phyloP scores from a whole-genome alignment of 441 rosid genomes.

The Croton laevigatus region DNA sequence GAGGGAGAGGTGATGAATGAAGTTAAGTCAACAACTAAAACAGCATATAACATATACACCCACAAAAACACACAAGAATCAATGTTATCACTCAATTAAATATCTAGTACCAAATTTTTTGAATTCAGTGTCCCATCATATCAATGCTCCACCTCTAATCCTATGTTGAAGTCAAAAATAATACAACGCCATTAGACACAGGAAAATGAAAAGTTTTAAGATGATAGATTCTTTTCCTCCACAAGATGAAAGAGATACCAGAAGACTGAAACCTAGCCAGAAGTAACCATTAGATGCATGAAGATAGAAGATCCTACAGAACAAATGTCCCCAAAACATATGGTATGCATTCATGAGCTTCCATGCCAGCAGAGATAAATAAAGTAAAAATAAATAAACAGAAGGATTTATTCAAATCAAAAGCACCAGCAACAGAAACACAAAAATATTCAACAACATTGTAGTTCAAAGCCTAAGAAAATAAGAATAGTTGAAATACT shows the following conservation, averaged over 20 bases:
- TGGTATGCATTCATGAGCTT: too few relatives aligned
- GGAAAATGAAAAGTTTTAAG: background rate
- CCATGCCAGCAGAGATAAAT: background rate
- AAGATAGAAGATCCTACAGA: background rate
- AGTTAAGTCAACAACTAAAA: background rate
- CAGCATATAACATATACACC: too few relatives aligned
- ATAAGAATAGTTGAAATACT: background rate
- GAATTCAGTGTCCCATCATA: background rate
- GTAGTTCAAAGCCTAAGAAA: background rate
- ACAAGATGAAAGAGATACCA: background rate
- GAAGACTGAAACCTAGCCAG: background rate
- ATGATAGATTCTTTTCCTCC: background rate
- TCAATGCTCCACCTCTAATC: conserved; percentile 9
- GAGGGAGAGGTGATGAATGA: background rate
- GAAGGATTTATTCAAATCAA: background rate
- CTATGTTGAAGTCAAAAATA: background rate
- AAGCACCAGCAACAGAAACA: conserved; percentile 3
- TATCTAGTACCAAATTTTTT: background rate
- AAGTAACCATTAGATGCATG: conserved; percentile 1
- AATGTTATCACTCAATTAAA: background rate
- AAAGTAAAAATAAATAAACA: background rate
- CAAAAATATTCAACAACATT: background rate
- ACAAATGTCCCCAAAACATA: too few relatives aligned
- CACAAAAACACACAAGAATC: background rate
- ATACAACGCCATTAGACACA: background rate